A percentile compares a stretch with the other conserved stretches of the same genome.
Conservation (phyloP, 1,284 basidiomycete species). For the Ceraceosorus guamensis region DNA sequence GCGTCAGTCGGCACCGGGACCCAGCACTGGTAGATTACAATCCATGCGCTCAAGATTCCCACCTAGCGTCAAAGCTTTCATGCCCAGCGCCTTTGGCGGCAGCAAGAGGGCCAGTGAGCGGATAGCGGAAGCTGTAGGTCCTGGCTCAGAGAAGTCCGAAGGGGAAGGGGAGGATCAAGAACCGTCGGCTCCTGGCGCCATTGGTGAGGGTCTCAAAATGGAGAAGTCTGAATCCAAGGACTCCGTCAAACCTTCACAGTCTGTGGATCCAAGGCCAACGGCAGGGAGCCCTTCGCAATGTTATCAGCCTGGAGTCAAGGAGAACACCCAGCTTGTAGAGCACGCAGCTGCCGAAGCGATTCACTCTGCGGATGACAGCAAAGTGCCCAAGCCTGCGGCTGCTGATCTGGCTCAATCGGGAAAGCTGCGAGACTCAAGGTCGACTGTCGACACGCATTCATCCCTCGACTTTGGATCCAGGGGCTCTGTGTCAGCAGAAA, state of each 20-base stretch:
- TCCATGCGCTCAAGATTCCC: constrained; percentile 43
- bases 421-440: constrained; percentile 33
- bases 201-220: too few relatives aligned
- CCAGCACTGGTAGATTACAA: constrained; percentile 28
- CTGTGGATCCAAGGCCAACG: not conserved
- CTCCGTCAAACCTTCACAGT: not conserved
- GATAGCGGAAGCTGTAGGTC: constrained; percentile 29
- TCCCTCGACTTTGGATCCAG: constrained; percentile 31
- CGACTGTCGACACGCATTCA: constrained; percentile 34
- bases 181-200: constrained; percentile 4
- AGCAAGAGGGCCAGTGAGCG: constrained; percentile 36
- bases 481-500: constrained; percentile 31
- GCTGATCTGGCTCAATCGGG: too few relatives aligned
- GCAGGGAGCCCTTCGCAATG: too few relatives aligned
- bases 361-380: too few relatives aligned
- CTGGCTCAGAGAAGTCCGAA: constrained; percentile 26
- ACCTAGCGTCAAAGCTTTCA: constrained; percentile 42
- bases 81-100: constrained; percentile 39
- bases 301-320: not conserved
- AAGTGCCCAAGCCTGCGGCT: too few relatives aligned
- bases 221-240: not conserved
- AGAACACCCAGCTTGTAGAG: not conserved
- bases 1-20: constrained; percentile 13
- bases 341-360: too few relatives aligned
- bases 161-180: constrained; percentile 13